These are phyloP conservation scores for Micractinium sp. DNA, from an alignment of 139 green algal genomes.

Conservation along the genomic window DNA sequence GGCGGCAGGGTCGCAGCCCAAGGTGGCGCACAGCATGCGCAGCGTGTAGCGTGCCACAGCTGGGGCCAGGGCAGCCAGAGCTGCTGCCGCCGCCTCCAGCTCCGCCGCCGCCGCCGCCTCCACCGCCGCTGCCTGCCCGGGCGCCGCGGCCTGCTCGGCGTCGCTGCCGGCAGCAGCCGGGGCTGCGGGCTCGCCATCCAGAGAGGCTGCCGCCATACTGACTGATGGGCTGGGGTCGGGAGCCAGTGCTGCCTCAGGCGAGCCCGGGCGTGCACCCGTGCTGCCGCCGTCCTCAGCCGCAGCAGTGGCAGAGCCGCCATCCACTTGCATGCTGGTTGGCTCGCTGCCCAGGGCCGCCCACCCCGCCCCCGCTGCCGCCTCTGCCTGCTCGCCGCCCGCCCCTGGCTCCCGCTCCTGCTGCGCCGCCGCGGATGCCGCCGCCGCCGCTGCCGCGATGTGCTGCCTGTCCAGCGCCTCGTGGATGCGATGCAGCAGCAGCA, in stretches of 20 bases:
- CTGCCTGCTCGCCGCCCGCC: not conserved
- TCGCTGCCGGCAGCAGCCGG: not conserved
- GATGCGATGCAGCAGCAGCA: conserved; percentile 29
- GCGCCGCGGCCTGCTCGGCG: not conserved
- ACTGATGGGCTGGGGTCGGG: not conserved
- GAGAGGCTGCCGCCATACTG: not conserved
- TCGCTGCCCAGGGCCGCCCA: not conserved
- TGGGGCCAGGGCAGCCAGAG: not conserved
- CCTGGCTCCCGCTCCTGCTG: not conserved
- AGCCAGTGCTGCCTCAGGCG: not conserved
- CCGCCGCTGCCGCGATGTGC: not conserved
- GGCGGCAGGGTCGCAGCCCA: conserved; percentile 6
- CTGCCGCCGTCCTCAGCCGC: conserved; percentile 1
- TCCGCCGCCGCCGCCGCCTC: not conserved
- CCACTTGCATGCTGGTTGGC: conserved; percentile 11
- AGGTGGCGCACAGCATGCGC: conserved; percentile 30
- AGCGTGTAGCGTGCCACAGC: conserved; percentile 26
- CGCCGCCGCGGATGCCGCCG: not conserved
- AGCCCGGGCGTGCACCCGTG: not conserved
- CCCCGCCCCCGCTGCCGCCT: not conserved
- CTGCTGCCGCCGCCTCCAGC: not conserved
- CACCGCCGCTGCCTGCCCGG: not conserved
- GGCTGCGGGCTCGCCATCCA: not conserved
- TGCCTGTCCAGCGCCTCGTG: not conserved
- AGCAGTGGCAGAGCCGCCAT: not conserved